phyloP scores from a whole-genome alignment of 2,329 filamentous ascomycete species.

The Chaetomiaceae sp. region DNA sequence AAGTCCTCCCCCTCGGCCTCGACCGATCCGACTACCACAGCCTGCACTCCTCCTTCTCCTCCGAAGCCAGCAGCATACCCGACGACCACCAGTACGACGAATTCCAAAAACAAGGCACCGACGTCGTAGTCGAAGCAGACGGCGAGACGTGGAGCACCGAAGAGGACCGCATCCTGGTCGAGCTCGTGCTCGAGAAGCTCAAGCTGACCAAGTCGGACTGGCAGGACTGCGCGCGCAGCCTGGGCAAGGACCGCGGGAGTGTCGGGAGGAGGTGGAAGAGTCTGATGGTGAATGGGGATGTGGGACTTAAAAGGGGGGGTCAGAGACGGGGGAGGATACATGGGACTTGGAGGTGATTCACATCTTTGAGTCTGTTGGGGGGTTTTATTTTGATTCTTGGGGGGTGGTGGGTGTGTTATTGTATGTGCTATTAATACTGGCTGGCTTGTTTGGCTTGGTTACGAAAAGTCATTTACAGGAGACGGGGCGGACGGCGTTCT shows the following conservation, averaged over 20 bases:
- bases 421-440: constrained; percentile 1
- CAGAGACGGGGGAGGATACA: constrained; percentile 48
- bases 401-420: background rate
- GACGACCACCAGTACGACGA: background rate
- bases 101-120: constrained; percentile 30
- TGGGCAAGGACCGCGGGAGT: constrained; percentile 56
- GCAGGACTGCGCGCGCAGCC: constrained; percentile 61
- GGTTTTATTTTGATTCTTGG: background rate
- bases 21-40: constrained; percentile 55
- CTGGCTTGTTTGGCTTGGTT: background rate
- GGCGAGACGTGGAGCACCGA: constrained; percentile 55
- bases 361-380: constrained; percentile 6
- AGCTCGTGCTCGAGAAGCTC: constrained; percentile 63
- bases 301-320: constrained; percentile 51
- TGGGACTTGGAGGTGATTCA: constrained; percentile 50
- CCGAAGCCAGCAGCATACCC: background rate
- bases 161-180: constrained; percentile 62
- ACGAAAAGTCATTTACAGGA: background rate
- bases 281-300: constrained; percentile 54
- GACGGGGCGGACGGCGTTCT: background rate
- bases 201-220: constrained; percentile 61
- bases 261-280: constrained; percentile 60
- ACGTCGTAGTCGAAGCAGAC: constrained; percentile 42
- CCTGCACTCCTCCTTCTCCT: constrained; percentile 33
- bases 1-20: constrained; percentile 56